Percentiles rank a stretch among this genome's conserved stretches.
These are phyloP conservation scores for Aspergillus novofumigatus DNA, from an alignment of 2,329 filamentous ascomycete species.

Conservation along the genomic window DNA sequence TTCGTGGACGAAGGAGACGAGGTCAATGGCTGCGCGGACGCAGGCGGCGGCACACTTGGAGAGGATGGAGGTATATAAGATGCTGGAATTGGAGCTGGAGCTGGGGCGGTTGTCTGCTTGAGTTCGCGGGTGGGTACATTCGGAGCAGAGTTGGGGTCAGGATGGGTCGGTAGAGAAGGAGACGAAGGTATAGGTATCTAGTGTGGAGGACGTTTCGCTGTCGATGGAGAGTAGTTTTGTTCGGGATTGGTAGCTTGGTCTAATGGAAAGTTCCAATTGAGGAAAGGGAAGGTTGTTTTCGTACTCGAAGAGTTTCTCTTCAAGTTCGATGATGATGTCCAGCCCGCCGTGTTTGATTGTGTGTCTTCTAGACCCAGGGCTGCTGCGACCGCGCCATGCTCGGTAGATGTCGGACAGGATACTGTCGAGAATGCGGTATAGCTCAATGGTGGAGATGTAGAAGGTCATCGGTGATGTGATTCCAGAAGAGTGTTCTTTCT, in stretches of 20 bases:
- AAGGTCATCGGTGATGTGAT: constrained; percentile 21
- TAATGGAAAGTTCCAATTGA: constrained; percentile 20
- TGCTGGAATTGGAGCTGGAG: background rate
- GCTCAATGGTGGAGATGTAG: constrained; percentile 23
- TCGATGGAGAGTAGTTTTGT: constrained; percentile 13
- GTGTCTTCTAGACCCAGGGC: constrained; percentile 1
- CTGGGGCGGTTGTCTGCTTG: background rate
- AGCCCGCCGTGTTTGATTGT: constrained; percentile 15
- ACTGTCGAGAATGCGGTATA: constrained; percentile 28
- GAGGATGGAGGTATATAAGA: background rate
- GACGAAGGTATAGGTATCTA: constrained; percentile 32
- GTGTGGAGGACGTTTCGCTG: constrained; percentile 29
- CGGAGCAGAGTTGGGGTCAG: constrained; percentile 32
- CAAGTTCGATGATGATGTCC: constrained; percentile 26
- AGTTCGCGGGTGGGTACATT: background rate
- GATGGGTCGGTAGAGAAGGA: constrained; percentile 32
- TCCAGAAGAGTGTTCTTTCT: constrained; percentile 8
- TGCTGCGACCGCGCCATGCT: constrained; percentile 21
- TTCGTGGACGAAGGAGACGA: constrained; percentile 27
- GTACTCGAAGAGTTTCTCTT: constrained; percentile 22
- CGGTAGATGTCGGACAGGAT: constrained; percentile 35
- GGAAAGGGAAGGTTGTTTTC: constrained; percentile 18
- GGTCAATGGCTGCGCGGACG: constrained; percentile 25
- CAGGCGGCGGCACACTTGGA: constrained; percentile 30
- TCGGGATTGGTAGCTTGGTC: background rate